Evolutionary conservation across 495 filamentous ascomycete genomes (phyloP).

Genomic region (Baudoinia panamericana): DNA sequence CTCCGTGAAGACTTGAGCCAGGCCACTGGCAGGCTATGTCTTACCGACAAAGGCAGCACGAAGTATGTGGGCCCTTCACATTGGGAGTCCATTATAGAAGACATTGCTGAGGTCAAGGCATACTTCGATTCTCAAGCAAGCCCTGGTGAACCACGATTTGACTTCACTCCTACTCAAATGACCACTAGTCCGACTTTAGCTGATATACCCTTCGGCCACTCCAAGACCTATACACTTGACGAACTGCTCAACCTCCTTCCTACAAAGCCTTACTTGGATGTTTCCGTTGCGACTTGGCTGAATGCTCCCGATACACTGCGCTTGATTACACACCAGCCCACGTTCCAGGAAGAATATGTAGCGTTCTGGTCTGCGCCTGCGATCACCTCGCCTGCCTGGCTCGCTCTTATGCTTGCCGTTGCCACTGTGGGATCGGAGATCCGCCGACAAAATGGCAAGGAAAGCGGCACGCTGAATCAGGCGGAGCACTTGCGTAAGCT

Average conservation of each 20-base stretch:
- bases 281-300: slow-evolving; percentile 8
- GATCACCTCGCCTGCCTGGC: slow-evolving; percentile 3
- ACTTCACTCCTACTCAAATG: too few relatives aligned
- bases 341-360: slow-evolving; percentile 6
- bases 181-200: too few relatives aligned
- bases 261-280: slow-evolving; percentile 4
- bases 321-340: slow-evolving; percentile 6
- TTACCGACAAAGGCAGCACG: slow-evolving; percentile 2
- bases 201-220: slow-evolving; percentile 4
- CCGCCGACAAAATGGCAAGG: background rate
- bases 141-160: background rate
- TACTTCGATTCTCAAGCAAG: slow-evolving; percentile 9
- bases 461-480: background rate
- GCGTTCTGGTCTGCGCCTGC: slow-evolving; percentile 2
- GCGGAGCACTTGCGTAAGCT: slow-evolving; percentile 3
- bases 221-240: background rate
- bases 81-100: slow-evolving; percentile 14
- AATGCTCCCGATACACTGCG: background rate
- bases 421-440: slow-evolving; percentile 2
- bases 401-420: slow-evolving; percentile 3
- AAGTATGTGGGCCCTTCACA: slow-evolving; percentile 7
- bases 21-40: slow-evolving; percentile 2
- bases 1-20: too few relatives aligned
- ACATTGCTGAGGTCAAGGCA: slow-evolving; percentile 13
- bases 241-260: slow-evolving; percentile 3